Evolutionary conservation across 2,329 filamentous ascomycete species (phyloP).

Genomic region (Graphium sp.): DNA sequence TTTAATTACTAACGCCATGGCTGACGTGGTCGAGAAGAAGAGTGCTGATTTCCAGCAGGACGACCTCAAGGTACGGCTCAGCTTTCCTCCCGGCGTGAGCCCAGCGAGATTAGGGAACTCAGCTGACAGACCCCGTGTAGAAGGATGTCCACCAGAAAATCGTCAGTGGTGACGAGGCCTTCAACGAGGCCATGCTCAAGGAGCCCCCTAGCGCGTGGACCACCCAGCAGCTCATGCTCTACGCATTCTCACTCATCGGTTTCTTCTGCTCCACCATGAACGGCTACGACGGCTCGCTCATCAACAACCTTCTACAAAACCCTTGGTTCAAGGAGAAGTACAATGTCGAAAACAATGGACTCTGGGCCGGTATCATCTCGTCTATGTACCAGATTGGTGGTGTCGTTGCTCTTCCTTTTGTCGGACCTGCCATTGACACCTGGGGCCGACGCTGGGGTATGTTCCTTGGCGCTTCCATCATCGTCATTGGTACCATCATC

Average conservation of each 20-base stretch:
- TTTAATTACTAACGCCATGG: too few species aligned
- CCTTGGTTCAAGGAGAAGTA: slow-evolving; percentile 20
- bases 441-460: slow-evolving; percentile 28
- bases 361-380: slow-evolving; percentile 30
- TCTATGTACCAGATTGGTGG: slow-evolving; percentile 35
- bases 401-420: slow-evolving; percentile 24
- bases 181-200: slow-evolving; percentile 37
- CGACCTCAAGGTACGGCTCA: too few species aligned
- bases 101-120: too few species aligned
- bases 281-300: slow-evolving; percentile 32
- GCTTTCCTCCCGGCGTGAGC: too few species aligned
- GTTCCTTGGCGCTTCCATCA: slow-evolving; percentile 21
- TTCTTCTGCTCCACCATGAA: slow-evolving; percentile 34
- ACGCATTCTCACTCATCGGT: slow-evolving; percentile 24
- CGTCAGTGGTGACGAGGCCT: slow-evolving; percentile 4
- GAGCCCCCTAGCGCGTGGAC: slow-evolving; percentile 28
- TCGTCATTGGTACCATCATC: slow-evolving; percentile 17
- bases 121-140: too few species aligned
- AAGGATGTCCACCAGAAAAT: slow-evolving; percentile 74
- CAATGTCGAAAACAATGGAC: slow-evolving; percentile 20
- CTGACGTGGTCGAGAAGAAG: too few species aligned
- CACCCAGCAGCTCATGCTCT: slow-evolving; percentile 20
- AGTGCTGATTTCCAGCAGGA: too few species aligned
- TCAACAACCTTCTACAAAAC: slow-evolving; percentile 28
- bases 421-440: slow-evolving; percentile 26